phyloP scores from a whole-genome alignment of 345 rosid species.

The Populus ilicifolia region DNA sequence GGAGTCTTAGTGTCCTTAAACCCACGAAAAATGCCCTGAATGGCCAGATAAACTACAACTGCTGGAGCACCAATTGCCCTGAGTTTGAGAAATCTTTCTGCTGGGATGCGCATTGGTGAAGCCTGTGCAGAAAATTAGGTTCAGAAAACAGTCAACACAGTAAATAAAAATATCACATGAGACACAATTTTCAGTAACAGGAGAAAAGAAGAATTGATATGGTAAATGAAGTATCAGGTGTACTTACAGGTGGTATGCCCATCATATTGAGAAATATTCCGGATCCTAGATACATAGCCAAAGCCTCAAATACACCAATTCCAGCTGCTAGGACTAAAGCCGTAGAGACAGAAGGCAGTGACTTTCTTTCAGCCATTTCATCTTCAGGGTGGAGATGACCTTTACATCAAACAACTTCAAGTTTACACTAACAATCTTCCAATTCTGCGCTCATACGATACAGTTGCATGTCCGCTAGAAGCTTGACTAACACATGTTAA shows the following conservation, averaged over 20 bases:
- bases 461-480: constrained; percentile 9
- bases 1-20: constrained; percentile 94
- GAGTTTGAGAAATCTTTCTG: constrained; percentile 59
- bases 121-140: constrained; percentile 39
- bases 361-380: constrained; percentile 50
- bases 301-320: constrained; percentile 77
- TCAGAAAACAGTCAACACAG: constrained; percentile 12
- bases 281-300: constrained; percentile 66
- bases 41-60: constrained; percentile 73
- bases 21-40: constrained; percentile 96
- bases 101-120: constrained; percentile 71
- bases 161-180: constrained; percentile 5
- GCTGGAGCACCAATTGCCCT: constrained; percentile 97
- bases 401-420: constrained; percentile 13
- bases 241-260: constrained; percentile 43
- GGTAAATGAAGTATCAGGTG: not conserved
- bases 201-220: not conserved
- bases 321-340: constrained; percentile 75
- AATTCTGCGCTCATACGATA: not conserved
- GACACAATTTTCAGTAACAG: not conserved
- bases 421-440: not conserved
- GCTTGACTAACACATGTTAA: not conserved
- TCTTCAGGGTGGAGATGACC: constrained; percentile 6
- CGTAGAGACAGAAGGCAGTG: constrained; percentile 79
- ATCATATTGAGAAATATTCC: constrained; percentile 70